These are phyloP conservation scores for Saccharomycopsis fermentans DNA, from an alignment of 805 yeast species.

Conservation along the genomic window DNA sequence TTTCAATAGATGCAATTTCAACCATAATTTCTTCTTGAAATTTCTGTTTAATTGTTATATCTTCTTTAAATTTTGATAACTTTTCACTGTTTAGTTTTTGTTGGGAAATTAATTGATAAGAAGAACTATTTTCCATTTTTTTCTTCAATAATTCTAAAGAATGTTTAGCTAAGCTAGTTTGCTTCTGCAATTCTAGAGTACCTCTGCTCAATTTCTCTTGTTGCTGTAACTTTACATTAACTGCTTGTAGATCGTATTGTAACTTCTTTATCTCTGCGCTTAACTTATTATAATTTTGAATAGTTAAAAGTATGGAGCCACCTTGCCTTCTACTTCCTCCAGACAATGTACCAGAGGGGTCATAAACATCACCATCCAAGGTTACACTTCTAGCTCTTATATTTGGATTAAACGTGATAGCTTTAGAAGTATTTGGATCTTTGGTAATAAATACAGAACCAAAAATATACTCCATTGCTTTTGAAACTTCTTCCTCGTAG, in stretches of 20 bases:
- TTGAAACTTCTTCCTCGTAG: constrained; percentile 56
- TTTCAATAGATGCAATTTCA: constrained; percentile 48
- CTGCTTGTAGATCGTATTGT: constrained; percentile 32
- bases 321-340: constrained; percentile 78
- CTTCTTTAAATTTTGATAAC: constrained; percentile 31
- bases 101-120: constrained; percentile 44
- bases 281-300: constrained; percentile 52
- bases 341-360: constrained; percentile 90
- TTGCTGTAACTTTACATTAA: constrained; percentile 32
- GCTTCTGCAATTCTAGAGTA: constrained; percentile 49
- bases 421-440: constrained; percentile 81
- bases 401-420: constrained; percentile 77
- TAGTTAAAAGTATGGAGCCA: constrained; percentile 48
- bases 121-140: constrained; percentile 44
- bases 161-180: constrained; percentile 46
- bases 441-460: constrained; percentile 83
- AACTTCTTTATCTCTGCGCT: constrained; percentile 31
- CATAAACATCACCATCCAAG: constrained; percentile 86
- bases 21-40: constrained; percentile 25
- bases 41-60: constrained; percentile 29
- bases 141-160: constrained; percentile 46
- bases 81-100: constrained; percentile 37
- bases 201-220: constrained; percentile 36
- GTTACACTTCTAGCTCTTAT: constrained; percentile 80
- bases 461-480: constrained; percentile 86